phyloP scores from a whole-genome alignment of 2,329 filamentous ascomycete genomes.

The Celoporthe dispersa region DNA sequence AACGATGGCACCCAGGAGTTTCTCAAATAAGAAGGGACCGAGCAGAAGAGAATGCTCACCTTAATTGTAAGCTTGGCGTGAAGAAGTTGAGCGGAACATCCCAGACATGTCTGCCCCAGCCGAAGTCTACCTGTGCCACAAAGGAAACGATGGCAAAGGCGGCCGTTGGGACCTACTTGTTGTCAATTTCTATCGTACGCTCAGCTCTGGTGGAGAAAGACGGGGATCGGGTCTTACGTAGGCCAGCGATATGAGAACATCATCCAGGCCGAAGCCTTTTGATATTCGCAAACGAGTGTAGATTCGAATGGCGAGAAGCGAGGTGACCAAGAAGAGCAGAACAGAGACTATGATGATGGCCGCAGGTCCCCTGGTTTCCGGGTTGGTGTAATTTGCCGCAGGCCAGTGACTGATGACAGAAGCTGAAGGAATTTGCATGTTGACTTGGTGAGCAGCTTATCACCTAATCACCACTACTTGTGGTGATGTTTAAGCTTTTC shows the following conservation, averaged over 20 bases:
- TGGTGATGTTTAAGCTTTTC: conserved; percentile 2
- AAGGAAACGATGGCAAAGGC: conserved; percentile 40
- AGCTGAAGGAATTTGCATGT: conserved; percentile 36
- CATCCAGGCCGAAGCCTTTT: conserved; percentile 43
- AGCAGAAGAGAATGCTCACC: conserved; percentile 31
- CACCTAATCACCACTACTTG: neutral
- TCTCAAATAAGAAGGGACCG: neutral
- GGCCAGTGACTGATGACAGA: conserved; percentile 38
- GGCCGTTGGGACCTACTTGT: conserved; percentile 37
- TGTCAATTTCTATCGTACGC: neutral
- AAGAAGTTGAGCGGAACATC: conserved; percentile 36
- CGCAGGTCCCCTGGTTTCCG: conserved; percentile 38
- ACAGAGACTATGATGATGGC: conserved; percentile 36
- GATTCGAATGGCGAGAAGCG: conserved; percentile 40
- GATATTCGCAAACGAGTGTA: conserved; percentile 43
- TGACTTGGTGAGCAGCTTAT: conserved; percentile 12
- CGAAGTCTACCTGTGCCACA: conserved; percentile 35
- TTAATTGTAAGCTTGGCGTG: conserved; percentile 35
- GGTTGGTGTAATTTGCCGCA: conserved; percentile 39
- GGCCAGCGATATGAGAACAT: conserved; percentile 43
- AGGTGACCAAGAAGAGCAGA: conserved; percentile 37
- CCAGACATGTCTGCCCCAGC: conserved; percentile 42
- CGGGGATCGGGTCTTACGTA: conserved; percentile 36
- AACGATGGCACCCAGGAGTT: neutral
- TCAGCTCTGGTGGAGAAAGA: neutral